Evolutionary conservation across 2,329 filamentous ascomycete genomes (phyloP).

Genomic region (Cladosporium halotolerans): DNA sequence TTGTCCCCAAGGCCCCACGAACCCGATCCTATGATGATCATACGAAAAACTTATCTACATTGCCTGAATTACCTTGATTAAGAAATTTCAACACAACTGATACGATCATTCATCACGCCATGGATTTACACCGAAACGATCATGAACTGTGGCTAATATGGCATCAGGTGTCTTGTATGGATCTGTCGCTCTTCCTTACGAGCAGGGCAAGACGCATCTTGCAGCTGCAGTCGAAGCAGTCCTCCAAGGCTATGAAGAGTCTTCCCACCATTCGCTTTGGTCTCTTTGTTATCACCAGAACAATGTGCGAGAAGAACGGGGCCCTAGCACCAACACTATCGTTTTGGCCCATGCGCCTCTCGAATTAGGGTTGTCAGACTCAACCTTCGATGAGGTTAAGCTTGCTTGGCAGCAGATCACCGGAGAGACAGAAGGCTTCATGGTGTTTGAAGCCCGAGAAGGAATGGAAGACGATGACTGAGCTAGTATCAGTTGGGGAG

Average conservation of each 20-base stretch:
- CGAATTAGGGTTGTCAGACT: conserved; percentile 70
- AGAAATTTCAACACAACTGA: conserved; percentile 62
- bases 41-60: conserved; percentile 99
- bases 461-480: conserved; percentile 52
- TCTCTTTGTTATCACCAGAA: conserved; percentile 47
- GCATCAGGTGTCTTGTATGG: conserved; percentile 53
- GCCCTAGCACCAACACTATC: conserved; percentile 26
- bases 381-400: conserved; percentile 59
- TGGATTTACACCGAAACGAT: neutral
- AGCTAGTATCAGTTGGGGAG: neutral
- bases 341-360: conserved; percentile 49
- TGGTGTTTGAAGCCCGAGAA: conserved; percentile 73
- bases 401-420: conserved; percentile 63
- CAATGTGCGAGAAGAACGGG: conserved; percentile 19
- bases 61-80: conserved; percentile 96
- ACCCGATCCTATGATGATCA: conserved; percentile 64
- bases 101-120: conserved; percentile 44
- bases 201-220: conserved; percentile 31
- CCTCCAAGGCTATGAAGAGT: conserved; percentile 32
- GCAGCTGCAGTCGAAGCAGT: conserved; percentile 39
- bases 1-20: conserved; percentile 29
- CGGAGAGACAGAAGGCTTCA: conserved; percentile 54
- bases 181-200: conserved; percentile 37
- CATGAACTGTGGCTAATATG: conserved; percentile 25
- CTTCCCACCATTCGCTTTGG: conserved; percentile 40